Base-by-base conservation (phyloP, 148 eudicot genomes). In the Chenopodium quinoa region DNA sequence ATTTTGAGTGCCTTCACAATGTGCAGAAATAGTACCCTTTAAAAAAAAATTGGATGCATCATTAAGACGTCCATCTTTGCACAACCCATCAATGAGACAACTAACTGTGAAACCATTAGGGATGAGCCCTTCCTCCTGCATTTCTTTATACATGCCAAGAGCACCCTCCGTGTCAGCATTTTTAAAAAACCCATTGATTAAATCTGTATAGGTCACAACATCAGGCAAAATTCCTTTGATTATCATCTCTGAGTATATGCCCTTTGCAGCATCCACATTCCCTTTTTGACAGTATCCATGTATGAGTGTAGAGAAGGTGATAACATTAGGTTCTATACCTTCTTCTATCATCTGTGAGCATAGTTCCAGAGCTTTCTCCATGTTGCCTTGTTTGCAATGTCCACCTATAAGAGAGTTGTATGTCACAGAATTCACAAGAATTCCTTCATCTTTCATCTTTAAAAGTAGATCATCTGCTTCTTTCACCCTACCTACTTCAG, bases 141-240 rank as follows among this genome's bases (percentile, higher is more conserved):
- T 95, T 86, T 91, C 92, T 88, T 85, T 91, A 67, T 95, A 82
- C 81, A 93, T 75, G 56, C 75, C 77, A 80, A 93, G 88, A 81
- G 96, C 98, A 82, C 84, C 85, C 75, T 87, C 82, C 5, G 85
- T 76, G 78, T 93, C 85, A 78, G 81, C 79, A 71, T 75, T 88
- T 88, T 90, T 91, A 63, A 91, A 93, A 84, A 91, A 89, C 73
- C 97, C 98, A 87, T 91, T 86, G 20, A 93, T 93, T 81, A 95
- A 79, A 83, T 84, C 69, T 64, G 97, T 90, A 75, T 90, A 93
- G 75, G 87, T 85, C 73, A 95, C 93, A 80, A 92, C 94, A 92
- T 95, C 97, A 31, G 92, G 90, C 54, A 72, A 77, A 63, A 87
- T 75, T 60, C 94, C 93, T 87, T 91, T 95, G 40, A 91, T 88